phyloP scores from a whole-genome alignment of 1,139 yeast genomes.

The Hansenula lynferdii region DNA sequence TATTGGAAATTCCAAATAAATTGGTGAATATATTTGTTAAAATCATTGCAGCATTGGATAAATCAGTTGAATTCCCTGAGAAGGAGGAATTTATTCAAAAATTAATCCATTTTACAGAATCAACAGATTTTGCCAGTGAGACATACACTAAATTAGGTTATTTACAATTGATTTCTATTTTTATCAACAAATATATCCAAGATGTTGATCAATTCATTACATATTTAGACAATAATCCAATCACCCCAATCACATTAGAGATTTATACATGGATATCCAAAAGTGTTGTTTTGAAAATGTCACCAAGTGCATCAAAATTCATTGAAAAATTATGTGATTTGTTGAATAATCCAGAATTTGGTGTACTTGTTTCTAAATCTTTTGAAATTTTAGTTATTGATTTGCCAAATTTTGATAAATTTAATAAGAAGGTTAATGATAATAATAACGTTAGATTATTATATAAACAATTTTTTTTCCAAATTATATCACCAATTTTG shows the following conservation, averaged over 20 bases:
- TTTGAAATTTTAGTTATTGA: constrained; percentile 66
- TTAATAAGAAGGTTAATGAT: constrained; percentile 46
- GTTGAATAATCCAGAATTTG: constrained; percentile 28
- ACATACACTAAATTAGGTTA: constrained; percentile 46
- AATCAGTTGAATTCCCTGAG: constrained; percentile 17
- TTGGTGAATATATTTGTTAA: constrained; percentile 44
- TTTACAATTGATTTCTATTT: constrained; percentile 51
- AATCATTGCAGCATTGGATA: constrained; percentile 47
- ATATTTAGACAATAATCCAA: not conserved
- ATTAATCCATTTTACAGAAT: not conserved
- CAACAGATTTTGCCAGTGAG: constrained; percentile 14
- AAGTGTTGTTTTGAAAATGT: constrained; percentile 51
- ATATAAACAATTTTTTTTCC: constrained; percentile 77
- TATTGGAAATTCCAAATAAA: constrained; percentile 34
- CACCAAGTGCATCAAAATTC: constrained; percentile 39
- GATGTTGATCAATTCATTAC: constrained; percentile 1
- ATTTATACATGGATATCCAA: constrained; percentile 55
- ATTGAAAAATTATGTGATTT: constrained; percentile 32
- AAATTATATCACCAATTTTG: constrained; percentile 45
- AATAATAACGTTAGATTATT: constrained; percentile 58
- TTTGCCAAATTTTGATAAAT: constrained; percentile 51
- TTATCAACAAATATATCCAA: constrained; percentile 50
- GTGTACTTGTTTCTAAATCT: constrained; percentile 39
- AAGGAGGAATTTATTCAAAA: constrained; percentile 8
- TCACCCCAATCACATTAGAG: constrained; percentile 36